Evolutionary conservation across 768 basidiomycete species (phyloP).

Genomic region (Kwoniella newhampshirensis): DNA sequence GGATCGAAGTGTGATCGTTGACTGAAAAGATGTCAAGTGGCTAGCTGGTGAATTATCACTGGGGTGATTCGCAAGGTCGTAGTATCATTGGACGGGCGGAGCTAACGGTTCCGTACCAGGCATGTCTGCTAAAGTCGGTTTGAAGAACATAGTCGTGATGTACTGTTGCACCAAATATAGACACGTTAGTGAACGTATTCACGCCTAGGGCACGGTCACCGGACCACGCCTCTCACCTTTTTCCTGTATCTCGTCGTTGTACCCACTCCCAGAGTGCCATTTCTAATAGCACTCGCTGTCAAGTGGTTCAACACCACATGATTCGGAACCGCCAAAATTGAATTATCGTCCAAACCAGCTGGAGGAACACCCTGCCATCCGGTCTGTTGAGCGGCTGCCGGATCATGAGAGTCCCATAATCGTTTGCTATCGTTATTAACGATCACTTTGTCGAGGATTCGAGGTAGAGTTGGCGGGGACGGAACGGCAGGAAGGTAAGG

Average conservation of each 20-base stretch:
- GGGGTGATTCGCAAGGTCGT: no score
- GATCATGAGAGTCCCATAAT: conserved; percentile 31
- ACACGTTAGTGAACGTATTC: conserved; percentile 6
- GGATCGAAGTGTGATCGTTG: no score
- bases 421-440: conserved; percentile 61
- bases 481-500: conserved; percentile 73
- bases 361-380: conserved; percentile 16
- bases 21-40: no score
- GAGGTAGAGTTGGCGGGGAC: conserved; percentile 79
- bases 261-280: conserved; percentile 87
- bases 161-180: conserved; percentile 58
- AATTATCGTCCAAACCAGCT: conserved; percentile 68
- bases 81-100: conserved; percentile 1
- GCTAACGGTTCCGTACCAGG: conserved; percentile 8
- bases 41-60: no score
- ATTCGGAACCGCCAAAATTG: conserved; percentile 85
- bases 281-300: conserved; percentile 90
- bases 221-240: conserved; percentile 76
- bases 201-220: neutral
- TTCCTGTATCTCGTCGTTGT: conserved; percentile 86
- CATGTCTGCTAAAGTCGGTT: conserved; percentile 56
- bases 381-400: conserved; percentile 13
- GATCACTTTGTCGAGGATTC: conserved; percentile 91
- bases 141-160: conserved; percentile 81
- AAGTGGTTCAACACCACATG: conserved; percentile 94